Evolutionary conservation across 23 red algal genomes (phyloP).

Genomic region (Rhodosorus marinus): DNA sequence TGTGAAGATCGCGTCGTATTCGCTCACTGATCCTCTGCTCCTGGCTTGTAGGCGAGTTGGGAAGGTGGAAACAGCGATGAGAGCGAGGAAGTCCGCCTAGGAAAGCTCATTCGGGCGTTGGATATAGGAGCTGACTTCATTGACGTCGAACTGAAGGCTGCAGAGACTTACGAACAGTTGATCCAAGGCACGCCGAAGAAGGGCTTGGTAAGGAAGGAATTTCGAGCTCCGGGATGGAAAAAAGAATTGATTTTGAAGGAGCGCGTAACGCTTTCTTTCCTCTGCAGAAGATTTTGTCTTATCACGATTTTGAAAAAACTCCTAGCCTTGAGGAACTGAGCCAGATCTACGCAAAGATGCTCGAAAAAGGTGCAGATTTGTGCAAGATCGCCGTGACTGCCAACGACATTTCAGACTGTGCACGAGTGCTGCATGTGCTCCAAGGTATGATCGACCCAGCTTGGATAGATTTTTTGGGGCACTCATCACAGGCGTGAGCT

Average conservation of each 20-base stretch:
- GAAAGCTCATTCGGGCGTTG: conserved; percentile 20
- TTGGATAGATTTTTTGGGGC: too few relatives aligned
- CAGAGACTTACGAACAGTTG: conserved; percentile 1
- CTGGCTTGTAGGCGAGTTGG: too few relatives aligned
- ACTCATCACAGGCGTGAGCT: too few relatives aligned
- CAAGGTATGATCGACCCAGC: too few relatives aligned
- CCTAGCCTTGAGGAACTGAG: conserved; percentile 27
- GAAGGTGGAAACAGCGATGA: conserved; percentile 43
- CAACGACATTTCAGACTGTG: conserved; percentile 22
- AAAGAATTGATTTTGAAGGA: background rate
- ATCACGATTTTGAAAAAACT: conserved; percentile 52
- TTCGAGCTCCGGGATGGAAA: background rate
- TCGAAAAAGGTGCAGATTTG: conserved; percentile 36
- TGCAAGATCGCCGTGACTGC: conserved; percentile 70
- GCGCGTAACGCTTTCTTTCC: background rate
- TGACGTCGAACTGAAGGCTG: conserved; percentile 71
- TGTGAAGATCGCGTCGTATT: too few relatives aligned
- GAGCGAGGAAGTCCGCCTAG: conserved; percentile 42
- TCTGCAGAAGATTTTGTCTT: conserved; percentile 47
- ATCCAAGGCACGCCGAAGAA: too few relatives aligned
- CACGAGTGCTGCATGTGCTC: conserved; percentile 21
- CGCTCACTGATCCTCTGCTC: too few relatives aligned
- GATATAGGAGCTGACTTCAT: conserved; percentile 31
- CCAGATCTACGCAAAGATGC: conserved; percentile 14
- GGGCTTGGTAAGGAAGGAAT: too few relatives aligned